Conservation (phyloP, 139 green algal genomes). For the Edaphochlamys debaryana region DNA sequence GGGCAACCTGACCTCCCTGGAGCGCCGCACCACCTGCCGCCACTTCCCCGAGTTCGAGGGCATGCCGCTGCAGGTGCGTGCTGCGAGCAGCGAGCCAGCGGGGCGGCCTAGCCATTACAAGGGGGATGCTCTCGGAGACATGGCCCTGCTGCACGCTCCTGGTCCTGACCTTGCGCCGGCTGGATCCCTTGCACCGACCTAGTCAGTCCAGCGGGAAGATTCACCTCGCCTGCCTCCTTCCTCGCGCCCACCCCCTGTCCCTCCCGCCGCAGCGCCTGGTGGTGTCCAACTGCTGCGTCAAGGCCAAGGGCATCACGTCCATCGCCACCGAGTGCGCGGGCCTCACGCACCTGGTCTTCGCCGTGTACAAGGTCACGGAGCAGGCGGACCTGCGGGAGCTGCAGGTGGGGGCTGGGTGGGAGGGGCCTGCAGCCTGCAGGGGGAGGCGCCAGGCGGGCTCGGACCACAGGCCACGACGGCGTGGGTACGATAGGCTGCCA, state of each 20-base stretch:
- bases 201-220: too few relatives aligned
- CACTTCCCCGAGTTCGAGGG: constrained; percentile 44
- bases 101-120: too few relatives aligned
- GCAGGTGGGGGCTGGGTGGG: constrained; percentile 39
- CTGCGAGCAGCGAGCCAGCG: background rate
- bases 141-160: too few relatives aligned
- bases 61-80: constrained; percentile 38
- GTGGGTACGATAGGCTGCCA: too few relatives aligned
- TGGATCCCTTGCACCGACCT: too few relatives aligned
- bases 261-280: constrained; percentile 27
- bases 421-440: too few relatives aligned
- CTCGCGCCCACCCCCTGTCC: background rate
- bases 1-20: constrained; percentile 28
- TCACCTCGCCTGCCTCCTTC: too few relatives aligned
- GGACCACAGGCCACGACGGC: too few relatives aligned
- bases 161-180: too few relatives aligned
- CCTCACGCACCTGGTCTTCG: constrained; percentile 45
- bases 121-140: too few relatives aligned
- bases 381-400: constrained; percentile 31
- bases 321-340: constrained; percentile 35
- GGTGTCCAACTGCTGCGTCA: constrained; percentile 47
- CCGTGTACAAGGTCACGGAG: constrained; percentile 44
- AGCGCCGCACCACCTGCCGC: constrained; percentile 43
- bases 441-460: too few relatives aligned
- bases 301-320: constrained; percentile 42